Percentiles rank a stretch among this genome's conserved stretches.
Conservation (phyloP, 1,284 basidiomycete genomes). For the Microbotryum scabiosae region DNA sequence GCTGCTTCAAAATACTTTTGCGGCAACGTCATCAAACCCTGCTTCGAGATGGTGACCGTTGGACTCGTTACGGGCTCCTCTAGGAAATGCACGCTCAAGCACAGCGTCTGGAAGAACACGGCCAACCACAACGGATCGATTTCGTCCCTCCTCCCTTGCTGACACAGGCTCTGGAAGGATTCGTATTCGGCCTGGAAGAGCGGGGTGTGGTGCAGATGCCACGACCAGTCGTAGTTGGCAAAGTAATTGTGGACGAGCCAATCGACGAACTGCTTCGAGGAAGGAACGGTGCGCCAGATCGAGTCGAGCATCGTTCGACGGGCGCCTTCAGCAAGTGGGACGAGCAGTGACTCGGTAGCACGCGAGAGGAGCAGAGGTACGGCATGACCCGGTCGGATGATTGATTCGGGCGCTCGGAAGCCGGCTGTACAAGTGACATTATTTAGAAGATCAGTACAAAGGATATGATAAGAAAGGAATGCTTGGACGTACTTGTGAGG, state of each 20-base stretch:
- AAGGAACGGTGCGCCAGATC: slow-evolving; percentile 11
- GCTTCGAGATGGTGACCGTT: slow-evolving; percentile 11
- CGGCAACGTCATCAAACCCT: slow-evolving; percentile 12
- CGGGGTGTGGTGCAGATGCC: slow-evolving; percentile 25
- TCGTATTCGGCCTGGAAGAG: slow-evolving; percentile 28
- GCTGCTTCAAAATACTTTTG: slow-evolving; percentile 18
- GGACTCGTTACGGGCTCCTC: slow-evolving; percentile 9
- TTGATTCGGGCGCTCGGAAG: neutral
- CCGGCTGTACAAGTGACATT: neutral
- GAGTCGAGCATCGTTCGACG: slow-evolving; percentile 17
- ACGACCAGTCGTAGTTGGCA: slow-evolving; percentile 15
- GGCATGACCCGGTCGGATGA: neutral
- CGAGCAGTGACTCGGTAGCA: slow-evolving; percentile 20
- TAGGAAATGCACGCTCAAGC: slow-evolving; percentile 18
- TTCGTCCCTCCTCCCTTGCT: slow-evolving; percentile 16
- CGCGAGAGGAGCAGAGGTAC: slow-evolving; percentile 4
- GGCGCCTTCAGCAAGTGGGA: slow-evolving; percentile 10
- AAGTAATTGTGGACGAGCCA: slow-evolving; percentile 20
- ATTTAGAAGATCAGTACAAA: neutral
- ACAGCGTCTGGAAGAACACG: slow-evolving; percentile 15
- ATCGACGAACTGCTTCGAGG: slow-evolving; percentile 7
- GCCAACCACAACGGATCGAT: slow-evolving; percentile 28
- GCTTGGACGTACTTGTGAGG: neutral
- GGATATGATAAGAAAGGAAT: too few species aligned
- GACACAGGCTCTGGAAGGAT: slow-evolving; percentile 17